Evolutionary conservation across 495 filamentous ascomycete species (phyloP), one percentile per base, ranked within the genome.

Genomic region (Hypoxylon cercidicola): DNA sequence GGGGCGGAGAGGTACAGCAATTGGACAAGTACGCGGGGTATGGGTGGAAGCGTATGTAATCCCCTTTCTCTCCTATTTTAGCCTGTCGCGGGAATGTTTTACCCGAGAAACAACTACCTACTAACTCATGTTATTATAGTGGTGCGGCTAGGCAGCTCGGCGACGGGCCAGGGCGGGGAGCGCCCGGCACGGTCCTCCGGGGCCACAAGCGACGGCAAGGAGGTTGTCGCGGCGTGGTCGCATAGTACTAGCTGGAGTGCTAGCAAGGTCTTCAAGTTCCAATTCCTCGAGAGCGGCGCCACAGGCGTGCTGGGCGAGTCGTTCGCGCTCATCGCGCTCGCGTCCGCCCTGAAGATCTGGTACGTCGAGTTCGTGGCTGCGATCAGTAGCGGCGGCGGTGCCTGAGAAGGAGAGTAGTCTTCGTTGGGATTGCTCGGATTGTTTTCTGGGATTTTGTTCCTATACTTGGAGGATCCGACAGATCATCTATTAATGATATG

Each of bases 151-250:
- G 47, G 44, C 11, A 54, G 61, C 30, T 16, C 23, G 23, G 19
- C 39, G 5, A 0, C 18, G 35, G 60, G 62, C n/a, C 34, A 10
- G 4, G 69, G 65, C 4, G 66, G 66, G 10, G 47, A 52, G 10
- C 55, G 70, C 19, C 40, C 35, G 32, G 30, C 35, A 16, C 60
- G 70, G 13, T 49, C 61, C 13, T 37, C 40, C 30, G 65, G 58
- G 12, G 51, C 43, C 13, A 56, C 69, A 32, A 74, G 72, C 54
- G 72, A 72, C 47, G 72, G 70, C 3, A 62, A 61, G 25, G 72
- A 74, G 35, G 23, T 74, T 16, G 67, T 74, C 4, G 72, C 70
- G 4, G 64, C 55, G 10, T 66, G 53, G 48, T 30, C 66, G 21
- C 18, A 37, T 9, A 74, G 72, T 43, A 40, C 18, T 12, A 60